Percentiles rank a stretch among this genome's conserved stretches.
These are phyloP conservation scores for Sporothrix mexicana DNA, from an alignment of 2,329 filamentous ascomycete genomes.

Conservation along the genomic window DNA sequence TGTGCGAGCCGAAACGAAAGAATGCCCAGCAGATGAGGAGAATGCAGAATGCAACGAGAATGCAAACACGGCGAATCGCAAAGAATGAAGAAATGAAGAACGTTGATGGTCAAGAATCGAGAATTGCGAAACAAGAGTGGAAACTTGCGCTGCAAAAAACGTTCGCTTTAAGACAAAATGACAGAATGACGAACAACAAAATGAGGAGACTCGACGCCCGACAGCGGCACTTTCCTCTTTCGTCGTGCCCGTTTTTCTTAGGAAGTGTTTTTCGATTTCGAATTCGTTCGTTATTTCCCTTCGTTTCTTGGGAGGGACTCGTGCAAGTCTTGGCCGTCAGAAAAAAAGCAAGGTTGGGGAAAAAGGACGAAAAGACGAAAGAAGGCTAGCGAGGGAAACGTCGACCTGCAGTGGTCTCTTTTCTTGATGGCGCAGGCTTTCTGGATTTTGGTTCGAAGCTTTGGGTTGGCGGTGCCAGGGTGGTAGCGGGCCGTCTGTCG, in stretches of 20 bases:
- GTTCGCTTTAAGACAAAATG: neutral
- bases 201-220: conserved; percentile 16
- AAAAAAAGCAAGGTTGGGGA: neutral
- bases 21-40: neutral
- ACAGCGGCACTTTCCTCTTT: conserved; percentile 11
- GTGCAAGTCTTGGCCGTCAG: neutral
- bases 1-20: neutral
- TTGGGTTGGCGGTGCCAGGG: conserved; percentile 11
- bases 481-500: conserved; percentile 5
- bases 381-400: neutral
- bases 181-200: conserved; percentile 21
- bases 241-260: neutral
- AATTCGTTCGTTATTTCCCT: neutral
- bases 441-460: neutral
- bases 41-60: conserved; percentile 9
- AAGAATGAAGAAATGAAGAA: neutral
- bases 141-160: neutral
- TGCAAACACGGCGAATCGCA: neutral
- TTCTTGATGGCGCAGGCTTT: neutral
- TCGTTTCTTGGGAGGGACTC: neutral
- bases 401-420: neutral
- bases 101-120: neutral
- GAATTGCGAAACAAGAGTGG: neutral
- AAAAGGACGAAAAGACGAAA: neutral
- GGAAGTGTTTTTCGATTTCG: neutral